Base-by-base conservation (phyloP, 306 rosid genomes). In the Pyrus communis region DNA sequence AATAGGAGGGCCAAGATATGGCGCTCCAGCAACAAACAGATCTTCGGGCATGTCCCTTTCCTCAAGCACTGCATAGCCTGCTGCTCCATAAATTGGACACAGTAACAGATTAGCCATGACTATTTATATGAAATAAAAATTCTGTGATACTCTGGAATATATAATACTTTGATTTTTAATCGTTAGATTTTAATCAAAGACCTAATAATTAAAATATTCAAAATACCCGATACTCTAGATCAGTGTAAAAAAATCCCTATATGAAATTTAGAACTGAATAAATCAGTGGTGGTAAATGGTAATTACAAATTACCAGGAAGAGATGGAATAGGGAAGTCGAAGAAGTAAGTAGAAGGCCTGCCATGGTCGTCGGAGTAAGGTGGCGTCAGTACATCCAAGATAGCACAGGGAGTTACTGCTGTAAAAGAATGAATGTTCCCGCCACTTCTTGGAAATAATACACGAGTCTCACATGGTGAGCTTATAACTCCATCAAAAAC, bases 381-480 rank as follows among this genome's bases (percentile, higher is more conserved):
- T 11, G 96, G 96, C 54, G 91, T 57, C 27, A 88, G 77, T 69
- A 91, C 93, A 70, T 91, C 96, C 21, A 91, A 73, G 7, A 88
- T 82, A 12, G 93, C 93, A 77, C 90, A 87, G 2, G 88, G 75
- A 45, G 90, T 85, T 73, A 88, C 60, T 11, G 93, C 91, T 0
- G 78, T 85, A 69, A 91, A 88, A 28, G 85, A 80, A 76, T 91
- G 96, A 67, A 91, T 85, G 80, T 91, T 91, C 4, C 96, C 96
- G 21, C 96, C 96, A 67, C 87, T 82, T 64, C 74, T 81, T 67
- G 96, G 96, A 81, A 84, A 91, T 28, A 88, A 45, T 17, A 85
- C 61, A 4, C 82, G 33, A 35, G 90, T 67, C 30, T 91, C 87
- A 35, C 85, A 69, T n/a, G 89, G 89, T 17, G 90, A 87, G 43